Percentiles rank a stretch among this genome's conserved stretches.
Evolutionary conservation across 805 yeast genomes (phyloP).

Genomic region (Barnettozyma vustinii): DNA sequence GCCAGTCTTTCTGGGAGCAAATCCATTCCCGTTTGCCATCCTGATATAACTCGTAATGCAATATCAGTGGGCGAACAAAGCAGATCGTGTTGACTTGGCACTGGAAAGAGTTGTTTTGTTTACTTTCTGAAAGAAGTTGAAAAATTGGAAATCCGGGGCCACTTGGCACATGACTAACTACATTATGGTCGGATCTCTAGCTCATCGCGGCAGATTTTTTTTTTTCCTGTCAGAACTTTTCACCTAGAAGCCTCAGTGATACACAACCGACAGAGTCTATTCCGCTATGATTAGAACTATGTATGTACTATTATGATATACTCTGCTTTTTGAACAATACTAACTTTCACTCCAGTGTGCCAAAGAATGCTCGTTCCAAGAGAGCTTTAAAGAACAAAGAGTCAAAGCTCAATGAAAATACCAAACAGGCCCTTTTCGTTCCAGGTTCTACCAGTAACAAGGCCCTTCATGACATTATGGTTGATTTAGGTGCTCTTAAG

Average conservation of each 20-base stretch:
- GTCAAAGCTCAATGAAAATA: constrained; percentile 83
- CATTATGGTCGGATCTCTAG: not conserved
- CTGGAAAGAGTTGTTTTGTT: not conserved
- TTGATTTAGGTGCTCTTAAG: constrained; percentile 83
- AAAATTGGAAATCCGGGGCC: not conserved
- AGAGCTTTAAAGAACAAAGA: constrained; percentile 88
- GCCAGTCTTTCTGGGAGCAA: not conserved
- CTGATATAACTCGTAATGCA: not conserved
- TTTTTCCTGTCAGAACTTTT: not conserved
- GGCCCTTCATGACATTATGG: constrained; percentile 80
- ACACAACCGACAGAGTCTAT: not conserved
- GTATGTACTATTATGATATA: constrained; percentile 1
- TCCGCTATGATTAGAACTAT: constrained; percentile 9
- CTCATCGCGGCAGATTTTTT: not conserved
- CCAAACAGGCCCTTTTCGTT: constrained; percentile 83
- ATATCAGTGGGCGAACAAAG: not conserved
- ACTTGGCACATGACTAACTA: not conserved
- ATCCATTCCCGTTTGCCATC: not conserved
- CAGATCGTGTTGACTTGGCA: not conserved
- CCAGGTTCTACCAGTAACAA: constrained; percentile 83
- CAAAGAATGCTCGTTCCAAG: constrained; percentile 93
- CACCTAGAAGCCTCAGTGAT: not conserved
- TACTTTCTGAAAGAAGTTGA: constrained; percentile 2
- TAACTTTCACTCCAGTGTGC: constrained; percentile 45
- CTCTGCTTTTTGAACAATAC: not conserved